Evolutionary conservation across 2,329 filamentous ascomycete genomes (phyloP).

Genomic region (Bipolaris gigantea): DNA sequence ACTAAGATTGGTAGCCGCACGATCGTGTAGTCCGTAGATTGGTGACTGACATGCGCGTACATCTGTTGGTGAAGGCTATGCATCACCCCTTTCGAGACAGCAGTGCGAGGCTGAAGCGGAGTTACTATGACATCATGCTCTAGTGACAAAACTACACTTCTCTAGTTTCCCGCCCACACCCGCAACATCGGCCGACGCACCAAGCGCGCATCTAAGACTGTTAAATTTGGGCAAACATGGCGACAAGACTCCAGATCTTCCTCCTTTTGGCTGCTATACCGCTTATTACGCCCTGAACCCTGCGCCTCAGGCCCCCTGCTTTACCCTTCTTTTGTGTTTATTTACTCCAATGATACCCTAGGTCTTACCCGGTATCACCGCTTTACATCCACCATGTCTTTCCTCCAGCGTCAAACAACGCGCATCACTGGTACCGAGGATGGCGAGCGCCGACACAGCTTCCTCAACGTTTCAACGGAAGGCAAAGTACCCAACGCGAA

Average conservation of each 20-base stretch:
- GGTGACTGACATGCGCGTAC: neutral
- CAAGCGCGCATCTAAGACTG: neutral
- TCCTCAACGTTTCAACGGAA: slow-evolving; percentile 20
- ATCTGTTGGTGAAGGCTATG: neutral
- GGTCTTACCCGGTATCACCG: neutral
- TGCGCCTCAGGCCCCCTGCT: neutral
- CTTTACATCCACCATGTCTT: slow-evolving; percentile 24
- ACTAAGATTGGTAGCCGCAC: too few species aligned
- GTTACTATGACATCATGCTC: slow-evolving; percentile 14
- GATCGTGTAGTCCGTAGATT: too few species aligned
- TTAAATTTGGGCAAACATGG: slow-evolving; percentile 16
- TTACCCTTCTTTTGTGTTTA: neutral
- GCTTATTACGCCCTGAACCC: neutral
- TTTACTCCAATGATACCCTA: slow-evolving; percentile 6
- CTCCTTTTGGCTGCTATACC: neutral
- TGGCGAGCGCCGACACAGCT: slow-evolving; percentile 23
- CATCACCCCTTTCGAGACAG: neutral
- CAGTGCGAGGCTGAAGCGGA: neutral
- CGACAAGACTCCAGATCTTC: slow-evolving; percentile 1
- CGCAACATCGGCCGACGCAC: slow-evolving; percentile 1
- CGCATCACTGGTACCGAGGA: slow-evolving; percentile 32
- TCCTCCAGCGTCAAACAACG: slow-evolving; percentile 31
- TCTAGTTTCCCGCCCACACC: slow-evolving; percentile 7
- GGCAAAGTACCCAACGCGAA: slow-evolving; percentile 47
- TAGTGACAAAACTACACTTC: slow-evolving; percentile 6